phyloP scores from a whole-genome alignment of 1,139 yeast genomes.

The Ogataea hybrid region DNA sequence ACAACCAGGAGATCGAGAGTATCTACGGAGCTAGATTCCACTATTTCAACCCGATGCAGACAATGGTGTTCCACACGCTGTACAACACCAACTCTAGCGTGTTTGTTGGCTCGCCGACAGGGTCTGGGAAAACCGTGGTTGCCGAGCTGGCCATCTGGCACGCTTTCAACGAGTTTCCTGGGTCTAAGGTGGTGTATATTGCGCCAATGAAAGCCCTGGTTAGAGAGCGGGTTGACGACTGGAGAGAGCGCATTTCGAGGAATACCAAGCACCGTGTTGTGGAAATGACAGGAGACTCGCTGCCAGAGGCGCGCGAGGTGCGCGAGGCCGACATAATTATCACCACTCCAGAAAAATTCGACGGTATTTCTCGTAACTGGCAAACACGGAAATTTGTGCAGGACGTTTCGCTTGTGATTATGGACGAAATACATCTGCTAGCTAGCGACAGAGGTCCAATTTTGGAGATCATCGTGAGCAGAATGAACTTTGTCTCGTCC shows the following conservation, averaged over 20 bases:
- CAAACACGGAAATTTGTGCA: constrained; percentile 92
- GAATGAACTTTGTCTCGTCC: constrained; percentile 89
- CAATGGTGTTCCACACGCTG: constrained; percentile 90
- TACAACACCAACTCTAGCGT: constrained; percentile 78
- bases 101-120: constrained; percentile 97
- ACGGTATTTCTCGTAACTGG: constrained; percentile 99
- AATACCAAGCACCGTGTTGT: constrained; percentile 69
- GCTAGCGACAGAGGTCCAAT: constrained; percentile 99
- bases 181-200: constrained; percentile 85
- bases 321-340: constrained; percentile 87
- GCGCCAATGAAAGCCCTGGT: constrained; percentile 99
- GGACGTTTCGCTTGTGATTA: constrained; percentile 83
- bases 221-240: constrained; percentile 93
- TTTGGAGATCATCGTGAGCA: constrained; percentile 96
- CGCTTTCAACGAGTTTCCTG: constrained; percentile 78
- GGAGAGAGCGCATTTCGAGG: constrained; percentile 69
- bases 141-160: constrained; percentile 98
- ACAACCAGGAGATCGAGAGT: constrained; percentile 61
- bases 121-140: constrained; percentile 97
- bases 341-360: constrained; percentile 98
- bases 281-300: constrained; percentile 94
- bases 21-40: constrained; percentile 68
- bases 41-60: constrained; percentile 98
- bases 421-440: constrained; percentile 96
- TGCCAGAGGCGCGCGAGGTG: constrained; percentile 87